These are phyloP conservation scores for Dactylellina haptotyla DNA, from an alignment of 2,329 filamentous ascomycete genomes.

Conservation along the genomic window DNA sequence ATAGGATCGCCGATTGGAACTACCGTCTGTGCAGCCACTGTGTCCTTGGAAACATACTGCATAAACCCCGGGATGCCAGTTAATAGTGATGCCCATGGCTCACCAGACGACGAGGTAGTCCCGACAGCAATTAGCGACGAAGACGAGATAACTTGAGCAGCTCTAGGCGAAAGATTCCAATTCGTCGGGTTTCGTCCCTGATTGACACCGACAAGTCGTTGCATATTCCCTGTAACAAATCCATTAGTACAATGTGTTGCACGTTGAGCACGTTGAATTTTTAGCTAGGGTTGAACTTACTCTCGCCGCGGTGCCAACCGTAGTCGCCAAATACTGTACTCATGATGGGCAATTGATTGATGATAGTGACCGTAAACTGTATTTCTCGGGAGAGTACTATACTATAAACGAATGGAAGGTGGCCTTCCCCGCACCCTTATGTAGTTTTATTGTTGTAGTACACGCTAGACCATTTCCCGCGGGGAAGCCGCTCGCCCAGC, in stretches of 20 bases:
- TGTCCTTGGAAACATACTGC: slow-evolving; percentile 69
- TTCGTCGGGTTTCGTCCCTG: slow-evolving; percentile 73
- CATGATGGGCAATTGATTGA: slow-evolving; percentile 26
- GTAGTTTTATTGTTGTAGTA: neutral
- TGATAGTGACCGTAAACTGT: too few species aligned
- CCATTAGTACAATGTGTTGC: slow-evolving; percentile 30
- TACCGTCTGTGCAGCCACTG: slow-evolving; percentile 72
- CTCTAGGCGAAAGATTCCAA: slow-evolving; percentile 70
- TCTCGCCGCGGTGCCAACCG: slow-evolving; percentile 15
- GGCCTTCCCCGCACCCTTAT: neutral
- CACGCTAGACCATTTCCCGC: neutral
- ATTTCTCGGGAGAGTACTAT: too few species aligned
- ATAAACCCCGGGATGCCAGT: slow-evolving; percentile 78
- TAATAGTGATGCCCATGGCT: slow-evolving; percentile 81
- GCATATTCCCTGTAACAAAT: slow-evolving; percentile 64
- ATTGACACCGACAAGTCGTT: slow-evolving; percentile 70
- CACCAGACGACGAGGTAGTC: slow-evolving; percentile 71
- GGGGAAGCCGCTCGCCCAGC: neutral
- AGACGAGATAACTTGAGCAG: slow-evolving; percentile 69
- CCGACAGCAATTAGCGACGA: slow-evolving; percentile 79
- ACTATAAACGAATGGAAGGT: too few species aligned
- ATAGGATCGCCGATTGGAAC: slow-evolving; percentile 77
- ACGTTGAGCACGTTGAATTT: slow-evolving; percentile 14
- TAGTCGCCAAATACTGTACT: slow-evolving; percentile 17
- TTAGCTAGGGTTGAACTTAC: slow-evolving; percentile 14